Evolutionary conservation across 805 yeast species (phyloP).

Genomic region (Schwanniomyces sp.): DNA sequence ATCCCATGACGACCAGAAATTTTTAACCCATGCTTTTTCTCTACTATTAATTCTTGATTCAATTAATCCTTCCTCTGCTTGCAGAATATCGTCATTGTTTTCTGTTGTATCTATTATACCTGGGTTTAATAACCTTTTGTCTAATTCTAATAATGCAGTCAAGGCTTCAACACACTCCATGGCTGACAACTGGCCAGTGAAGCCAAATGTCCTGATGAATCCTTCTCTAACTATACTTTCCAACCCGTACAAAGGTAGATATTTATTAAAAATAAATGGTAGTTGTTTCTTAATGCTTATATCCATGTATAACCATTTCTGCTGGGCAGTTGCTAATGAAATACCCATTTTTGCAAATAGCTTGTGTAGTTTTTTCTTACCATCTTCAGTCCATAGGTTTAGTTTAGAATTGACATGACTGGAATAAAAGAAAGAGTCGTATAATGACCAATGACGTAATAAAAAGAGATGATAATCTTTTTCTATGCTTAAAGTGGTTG

Average conservation of each 20-base stretch:
- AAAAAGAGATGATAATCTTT: conserved; percentile 84
- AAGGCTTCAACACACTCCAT: conserved; percentile 91
- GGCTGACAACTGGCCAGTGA: conserved; percentile 82
- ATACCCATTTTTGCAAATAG: conserved; percentile 97
- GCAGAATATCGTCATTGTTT: conserved; percentile 13
- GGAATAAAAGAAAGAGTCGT: conserved; percentile 89
- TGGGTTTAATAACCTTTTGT: conserved; percentile 27
- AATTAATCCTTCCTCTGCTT: conserved; percentile 21
- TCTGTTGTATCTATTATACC: conserved; percentile 19
- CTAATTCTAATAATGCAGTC: conserved; percentile 78
- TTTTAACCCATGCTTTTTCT: conserved; percentile 71
- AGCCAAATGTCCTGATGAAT: conserved; percentile 83
- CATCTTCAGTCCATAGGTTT: conserved; percentile 88
- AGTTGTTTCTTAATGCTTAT: conserved; percentile 72
- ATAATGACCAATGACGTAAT: conserved; percentile 88
- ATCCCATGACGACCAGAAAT: conserved; percentile 65
- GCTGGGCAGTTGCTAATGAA: conserved; percentile 82
- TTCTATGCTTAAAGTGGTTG: conserved; percentile 59
- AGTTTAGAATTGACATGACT: conserved; percentile 86
- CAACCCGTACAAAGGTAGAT: conserved; percentile 73
- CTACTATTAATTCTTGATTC: conserved; percentile 34
- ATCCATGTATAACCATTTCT: conserved; percentile 90
- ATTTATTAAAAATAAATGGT: conserved; percentile 64
- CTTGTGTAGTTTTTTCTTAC: conserved; percentile 80
- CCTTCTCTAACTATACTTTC: conserved; percentile 85